Evolutionary conservation across 768 basidiomycete genomes (phyloP).

Genomic region (Russula ochroleuca): DNA sequence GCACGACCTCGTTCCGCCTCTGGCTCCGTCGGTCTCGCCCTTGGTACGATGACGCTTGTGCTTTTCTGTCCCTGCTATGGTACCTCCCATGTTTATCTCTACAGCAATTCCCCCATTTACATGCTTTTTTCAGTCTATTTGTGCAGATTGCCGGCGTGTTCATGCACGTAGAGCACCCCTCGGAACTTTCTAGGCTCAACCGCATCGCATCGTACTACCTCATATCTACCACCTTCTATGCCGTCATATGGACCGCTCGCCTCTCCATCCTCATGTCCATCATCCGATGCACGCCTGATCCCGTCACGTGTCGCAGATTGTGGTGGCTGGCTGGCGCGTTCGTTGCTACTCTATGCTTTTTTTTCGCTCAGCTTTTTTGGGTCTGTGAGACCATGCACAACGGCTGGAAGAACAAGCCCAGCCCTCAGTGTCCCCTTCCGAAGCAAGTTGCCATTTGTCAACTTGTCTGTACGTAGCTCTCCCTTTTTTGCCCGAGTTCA

Average conservation of each 20-base stretch:
- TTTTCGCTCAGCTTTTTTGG: constrained; percentile 45
- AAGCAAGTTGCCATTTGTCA: constrained; percentile 50
- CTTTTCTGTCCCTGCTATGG: constrained; percentile 30
- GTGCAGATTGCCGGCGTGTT: constrained; percentile 31
- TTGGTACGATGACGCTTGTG: constrained; percentile 33
- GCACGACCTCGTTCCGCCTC: constrained; percentile 29
- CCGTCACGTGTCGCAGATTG: constrained; percentile 19
- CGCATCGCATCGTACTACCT: constrained; percentile 33
- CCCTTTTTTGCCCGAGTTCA: not conserved
- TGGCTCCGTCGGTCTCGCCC: constrained; percentile 29
- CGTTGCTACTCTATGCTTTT: constrained; percentile 38
- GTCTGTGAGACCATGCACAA: constrained; percentile 38
- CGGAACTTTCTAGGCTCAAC: constrained; percentile 24
- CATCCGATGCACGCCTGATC: constrained; percentile 47
- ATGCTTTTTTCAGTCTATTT: constrained; percentile 19
- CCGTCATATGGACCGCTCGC: constrained; percentile 37
- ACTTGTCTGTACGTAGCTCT: constrained; percentile 43
- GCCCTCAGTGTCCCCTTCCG: constrained; percentile 43
- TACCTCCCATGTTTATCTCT: not conserved
- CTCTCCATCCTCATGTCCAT: constrained; percentile 53
- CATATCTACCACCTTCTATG: constrained; percentile 32
- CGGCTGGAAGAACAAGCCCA: constrained; percentile 38
- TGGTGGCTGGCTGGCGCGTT: constrained; percentile 27
- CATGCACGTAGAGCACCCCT: constrained; percentile 30
- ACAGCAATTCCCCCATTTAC: not conserved